Conservation (phyloP, 2,329 filamentous ascomycete species). For the Uncinocarpus reesii region DNA sequence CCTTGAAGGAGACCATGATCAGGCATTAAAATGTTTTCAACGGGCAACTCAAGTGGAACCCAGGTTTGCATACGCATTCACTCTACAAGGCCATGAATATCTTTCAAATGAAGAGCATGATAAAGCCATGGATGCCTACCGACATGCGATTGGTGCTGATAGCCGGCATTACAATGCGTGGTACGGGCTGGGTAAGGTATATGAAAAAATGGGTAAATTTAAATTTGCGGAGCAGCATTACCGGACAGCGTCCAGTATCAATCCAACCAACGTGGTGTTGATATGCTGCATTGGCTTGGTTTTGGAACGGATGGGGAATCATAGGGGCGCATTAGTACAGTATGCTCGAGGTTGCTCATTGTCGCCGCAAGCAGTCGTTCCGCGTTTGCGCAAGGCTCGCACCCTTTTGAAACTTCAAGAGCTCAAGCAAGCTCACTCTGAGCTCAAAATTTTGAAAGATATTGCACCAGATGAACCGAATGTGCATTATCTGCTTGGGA, state of each 20-base stretch:
- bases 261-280: conserved; percentile 84
- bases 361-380: conserved; percentile 68
- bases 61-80: conserved; percentile 90
- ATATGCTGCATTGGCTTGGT: conserved; percentile 87
- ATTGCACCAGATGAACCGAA: conserved; percentile 89
- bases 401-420: conserved; percentile 66
- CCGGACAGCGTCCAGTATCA: conserved; percentile 75
- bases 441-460: conserved; percentile 80
- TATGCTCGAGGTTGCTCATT: conserved; percentile 76
- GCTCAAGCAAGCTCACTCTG: conserved; percentile 61
- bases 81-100: conserved; percentile 89
- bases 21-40: conserved; percentile 88
- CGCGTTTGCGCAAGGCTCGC: conserved; percentile 85
- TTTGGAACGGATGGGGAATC: conserved; percentile 78
- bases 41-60: conserved; percentile 83
- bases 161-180: conserved; percentile 95
- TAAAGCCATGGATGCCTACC: conserved; percentile 79
- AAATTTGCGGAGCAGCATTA: conserved; percentile 89
- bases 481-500: conserved; percentile 84
- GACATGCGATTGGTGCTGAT: conserved; percentile 75
- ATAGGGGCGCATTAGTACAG: conserved; percentile 63
- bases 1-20: conserved; percentile 81
- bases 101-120: conserved; percentile 95
- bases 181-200: conserved; percentile 74
- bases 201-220: conserved; percentile 81